A percentile compares a stretch with the other conserved stretches of the same genome.
These are phyloP conservation scores for Populus hybrid DNA, from an alignment of 441 rosid genomes.

Conservation along the genomic window DNA sequence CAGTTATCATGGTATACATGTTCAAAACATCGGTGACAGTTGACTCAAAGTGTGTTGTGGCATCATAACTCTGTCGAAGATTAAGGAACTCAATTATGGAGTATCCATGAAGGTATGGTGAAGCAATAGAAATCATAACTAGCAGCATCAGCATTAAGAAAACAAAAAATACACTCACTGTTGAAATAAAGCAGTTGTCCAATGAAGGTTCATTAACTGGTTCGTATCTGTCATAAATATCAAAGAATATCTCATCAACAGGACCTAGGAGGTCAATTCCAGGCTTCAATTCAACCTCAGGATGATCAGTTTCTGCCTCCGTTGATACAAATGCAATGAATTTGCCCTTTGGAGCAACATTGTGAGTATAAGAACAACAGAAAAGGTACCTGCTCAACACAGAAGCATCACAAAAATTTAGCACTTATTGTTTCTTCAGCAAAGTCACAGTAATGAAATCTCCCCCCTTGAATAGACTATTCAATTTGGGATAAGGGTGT, in stretches of 20 bases:
- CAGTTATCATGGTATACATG: slow-evolving; percentile 79
- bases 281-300: slow-evolving; percentile 66
- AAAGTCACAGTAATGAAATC: not conserved
- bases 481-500: not conserved
- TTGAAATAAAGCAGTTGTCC: slow-evolving; percentile 84
- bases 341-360: slow-evolving; percentile 87
- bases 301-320: slow-evolving; percentile 82
- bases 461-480: not conserved
- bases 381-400: slow-evolving; percentile 69
- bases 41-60: slow-evolving; percentile 79
- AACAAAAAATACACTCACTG: slow-evolving; percentile 38
- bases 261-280: slow-evolving; percentile 80
- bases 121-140: not conserved
- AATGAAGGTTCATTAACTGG: slow-evolving; percentile 75
- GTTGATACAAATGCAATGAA: slow-evolving; percentile 86
- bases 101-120: not conserved
- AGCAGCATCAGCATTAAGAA: not conserved
- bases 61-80: slow-evolving; percentile 74
- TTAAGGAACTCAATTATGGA: slow-evolving; percentile 6
- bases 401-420: not conserved
- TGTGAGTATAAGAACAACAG: slow-evolving; percentile 87
- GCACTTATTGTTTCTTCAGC: not conserved
- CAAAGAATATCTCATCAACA: slow-evolving; percentile 76
- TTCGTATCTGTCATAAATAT: slow-evolving; percentile 64
- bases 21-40: slow-evolving; percentile 73